phyloP scores from a whole-genome alignment of 1,139 yeast species.

The Casaregolazyma suthepensis region DNA sequence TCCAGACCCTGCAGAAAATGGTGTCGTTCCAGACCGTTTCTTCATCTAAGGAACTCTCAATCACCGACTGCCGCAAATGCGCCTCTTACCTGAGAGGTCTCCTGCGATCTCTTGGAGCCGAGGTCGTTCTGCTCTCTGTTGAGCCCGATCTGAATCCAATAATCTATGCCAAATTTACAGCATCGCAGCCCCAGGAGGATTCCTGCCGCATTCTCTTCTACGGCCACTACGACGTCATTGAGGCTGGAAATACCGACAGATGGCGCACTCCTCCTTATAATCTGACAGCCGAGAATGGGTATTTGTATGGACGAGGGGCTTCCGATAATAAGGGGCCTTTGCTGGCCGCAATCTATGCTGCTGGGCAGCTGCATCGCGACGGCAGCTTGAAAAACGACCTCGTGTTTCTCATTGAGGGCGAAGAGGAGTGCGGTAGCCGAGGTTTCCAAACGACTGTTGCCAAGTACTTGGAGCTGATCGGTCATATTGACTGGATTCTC shows the following conservation, averaged over 20 bases:
- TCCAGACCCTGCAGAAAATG: conserved; percentile 54
- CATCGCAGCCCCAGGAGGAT: conserved; percentile 15
- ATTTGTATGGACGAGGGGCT: conserved; percentile 85
- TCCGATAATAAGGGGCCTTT: conserved; percentile 94
- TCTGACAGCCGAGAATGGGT: conserved; percentile 75
- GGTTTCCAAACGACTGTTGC: conserved; percentile 70
- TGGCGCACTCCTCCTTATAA: conserved; percentile 82
- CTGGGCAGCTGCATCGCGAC: conserved; percentile 58
- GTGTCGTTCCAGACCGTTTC: conserved; percentile 75
- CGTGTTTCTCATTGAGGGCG: conserved; percentile 85
- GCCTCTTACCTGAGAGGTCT: conserved; percentile 67
- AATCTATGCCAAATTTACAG: conserved; percentile 64
- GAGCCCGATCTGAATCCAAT: conserved; percentile 71
- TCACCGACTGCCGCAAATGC: conserved; percentile 81
- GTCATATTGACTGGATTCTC: conserved; percentile 79
- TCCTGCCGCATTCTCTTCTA: conserved; percentile 58
- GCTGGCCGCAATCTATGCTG: conserved; percentile 83
- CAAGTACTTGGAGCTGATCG: conserved; percentile 47
- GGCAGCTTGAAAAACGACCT: conserved; percentile 62
- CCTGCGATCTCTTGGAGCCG: conserved; percentile 67
- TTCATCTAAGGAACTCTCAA: conserved; percentile 54
- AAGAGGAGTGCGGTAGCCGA: conserved; percentile 87
- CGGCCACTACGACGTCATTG: conserved; percentile 93
- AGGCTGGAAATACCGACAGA: conserved; percentile 48
- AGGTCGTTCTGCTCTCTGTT: conserved; percentile 65